These are phyloP conservation scores for Trichothecium sympodiale DNA, from an alignment of 2,329 filamentous ascomycete genomes.

Conservation along the genomic window DNA sequence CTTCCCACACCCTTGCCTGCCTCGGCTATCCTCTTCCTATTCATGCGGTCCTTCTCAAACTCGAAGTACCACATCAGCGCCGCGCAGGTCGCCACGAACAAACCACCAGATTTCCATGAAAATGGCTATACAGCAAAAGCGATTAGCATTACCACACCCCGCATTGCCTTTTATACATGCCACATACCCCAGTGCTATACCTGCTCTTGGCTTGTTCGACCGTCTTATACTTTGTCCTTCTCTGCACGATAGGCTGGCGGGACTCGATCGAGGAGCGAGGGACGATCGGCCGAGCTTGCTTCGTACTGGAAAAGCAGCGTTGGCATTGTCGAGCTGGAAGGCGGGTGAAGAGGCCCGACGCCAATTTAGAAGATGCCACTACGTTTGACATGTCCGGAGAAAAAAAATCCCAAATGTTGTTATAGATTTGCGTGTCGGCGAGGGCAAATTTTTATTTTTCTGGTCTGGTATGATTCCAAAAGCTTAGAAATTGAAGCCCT, in stretches of 20 bases:
- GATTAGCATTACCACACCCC: slow-evolving; percentile 3
- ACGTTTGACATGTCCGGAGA: slow-evolving; percentile 26
- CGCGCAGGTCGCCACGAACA: slow-evolving; percentile 72
- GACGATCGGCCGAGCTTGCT: slow-evolving; percentile 22
- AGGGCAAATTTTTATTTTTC: background rate
- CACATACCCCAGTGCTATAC: slow-evolving; percentile 42
- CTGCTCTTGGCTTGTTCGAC: slow-evolving; percentile 49
- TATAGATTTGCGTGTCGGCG: background rate
- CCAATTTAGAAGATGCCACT: slow-evolving; percentile 21
- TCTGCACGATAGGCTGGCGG: slow-evolving; percentile 23
- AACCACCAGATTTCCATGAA: slow-evolving; percentile 77
- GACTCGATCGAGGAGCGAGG: slow-evolving; percentile 18
- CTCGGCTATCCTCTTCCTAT: slow-evolving; percentile 79
- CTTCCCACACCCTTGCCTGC: slow-evolving; percentile 85
- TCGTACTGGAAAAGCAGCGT: slow-evolving; percentile 28
- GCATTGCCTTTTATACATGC: background rate
- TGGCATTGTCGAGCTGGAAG: slow-evolving; percentile 25
- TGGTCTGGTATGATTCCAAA: background rate
- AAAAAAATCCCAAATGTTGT: background rate
- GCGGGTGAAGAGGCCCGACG: slow-evolving; percentile 21
- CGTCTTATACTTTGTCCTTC: slow-evolving; percentile 36
- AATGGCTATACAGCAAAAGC: slow-evolving; percentile 53
- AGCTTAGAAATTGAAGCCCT: too few relatives aligned
- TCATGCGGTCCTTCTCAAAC: slow-evolving; percentile 83
- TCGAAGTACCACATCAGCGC: slow-evolving; percentile 86